phyloP scores from a whole-genome alignment of 768 basidiomycete species.

The Lentinula aciculospora region DNA sequence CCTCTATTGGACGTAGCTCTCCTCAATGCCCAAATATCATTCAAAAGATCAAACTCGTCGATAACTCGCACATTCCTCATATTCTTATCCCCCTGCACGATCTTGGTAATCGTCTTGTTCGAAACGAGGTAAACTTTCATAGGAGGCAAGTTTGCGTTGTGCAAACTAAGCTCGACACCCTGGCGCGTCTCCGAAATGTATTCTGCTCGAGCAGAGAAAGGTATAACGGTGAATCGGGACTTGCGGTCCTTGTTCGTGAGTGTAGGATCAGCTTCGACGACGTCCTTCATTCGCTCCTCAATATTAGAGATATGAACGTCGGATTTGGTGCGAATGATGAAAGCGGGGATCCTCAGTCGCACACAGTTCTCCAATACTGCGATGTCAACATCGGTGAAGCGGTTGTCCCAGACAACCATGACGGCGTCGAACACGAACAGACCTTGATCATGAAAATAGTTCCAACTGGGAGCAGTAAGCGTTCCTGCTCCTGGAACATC shows the following conservation, averaged over 20 bases:
- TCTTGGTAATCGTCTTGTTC: constrained; percentile 15
- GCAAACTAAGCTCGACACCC: constrained; percentile 19
- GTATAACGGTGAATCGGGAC: not conserved
- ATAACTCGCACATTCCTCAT: constrained; percentile 4
- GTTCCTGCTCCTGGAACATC: constrained; percentile 5
- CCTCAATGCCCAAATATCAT: constrained; percentile 5
- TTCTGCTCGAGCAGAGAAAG: constrained; percentile 17
- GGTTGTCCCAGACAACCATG: constrained; percentile 13
- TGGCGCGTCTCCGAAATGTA: constrained; percentile 20
- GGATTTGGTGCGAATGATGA: constrained; percentile 13
- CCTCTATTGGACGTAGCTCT: not conserved
- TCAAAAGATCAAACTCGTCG: constrained; percentile 5
- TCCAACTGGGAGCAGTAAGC: not conserved
- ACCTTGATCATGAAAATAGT: constrained; percentile 1
- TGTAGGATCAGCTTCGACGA: not conserved
- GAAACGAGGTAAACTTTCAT: constrained; percentile 24
- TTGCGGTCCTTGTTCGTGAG: not conserved
- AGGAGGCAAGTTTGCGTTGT: constrained; percentile 19
- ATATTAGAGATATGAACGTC: constrained; percentile 15
- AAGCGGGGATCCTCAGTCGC: constrained; percentile 12
- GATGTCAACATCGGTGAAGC: constrained; percentile 12
- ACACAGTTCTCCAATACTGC: constrained; percentile 11
- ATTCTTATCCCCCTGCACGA: constrained; percentile 12
- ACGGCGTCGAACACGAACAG: constrained; percentile 14
- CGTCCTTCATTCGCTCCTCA: constrained; percentile 3